These are phyloP conservation scores for Aotearoamyces nothofagi DNA, from an alignment of 2,329 filamentous ascomycete species.

Conservation along the genomic window DNA sequence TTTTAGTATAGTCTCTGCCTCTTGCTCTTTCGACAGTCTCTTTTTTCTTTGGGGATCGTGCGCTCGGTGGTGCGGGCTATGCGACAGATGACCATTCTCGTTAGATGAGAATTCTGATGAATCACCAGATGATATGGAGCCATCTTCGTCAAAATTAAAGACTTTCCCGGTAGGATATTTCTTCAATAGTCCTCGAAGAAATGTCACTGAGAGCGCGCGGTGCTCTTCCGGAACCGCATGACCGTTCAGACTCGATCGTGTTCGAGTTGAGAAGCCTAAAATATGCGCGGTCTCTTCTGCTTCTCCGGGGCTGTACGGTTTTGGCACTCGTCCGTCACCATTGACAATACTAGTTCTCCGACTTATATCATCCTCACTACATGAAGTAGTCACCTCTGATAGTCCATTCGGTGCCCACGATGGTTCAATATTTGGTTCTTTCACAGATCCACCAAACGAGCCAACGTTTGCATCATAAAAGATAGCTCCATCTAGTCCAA, in stretches of 20 bases:
- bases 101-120: conserved; percentile 7
- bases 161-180: conserved; percentile 18
- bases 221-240: conserved; percentile 11
- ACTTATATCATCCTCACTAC: conserved; percentile 15
- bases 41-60: conserved; percentile 5
- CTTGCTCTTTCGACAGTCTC: conserved; percentile 12
- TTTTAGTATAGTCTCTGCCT: conserved; percentile 17
- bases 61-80: too few species aligned
- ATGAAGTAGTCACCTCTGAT: conserved; percentile 5
- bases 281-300: conserved; percentile 14
- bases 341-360: conserved; percentile 1
- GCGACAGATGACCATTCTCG: not conserved
- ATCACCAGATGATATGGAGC: conserved; percentile 12
- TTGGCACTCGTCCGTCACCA: not conserved
- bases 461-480: conserved; percentile 18
- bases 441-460: conserved; percentile 14
- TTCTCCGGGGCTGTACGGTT: not conserved
- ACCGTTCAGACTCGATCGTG: conserved; percentile 13
- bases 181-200: conserved; percentile 15
- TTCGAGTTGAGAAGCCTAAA: conserved; percentile 16
- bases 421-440: conserved; percentile 10
- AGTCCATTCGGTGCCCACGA: conserved; percentile 9
- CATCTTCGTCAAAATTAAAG: conserved; percentile 18
- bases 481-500: conserved; percentile 15
- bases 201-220: conserved; percentile 10